phyloP scores from a whole-genome alignment of 2,329 filamentous ascomycete genomes.

The Curvularia sp. region DNA sequence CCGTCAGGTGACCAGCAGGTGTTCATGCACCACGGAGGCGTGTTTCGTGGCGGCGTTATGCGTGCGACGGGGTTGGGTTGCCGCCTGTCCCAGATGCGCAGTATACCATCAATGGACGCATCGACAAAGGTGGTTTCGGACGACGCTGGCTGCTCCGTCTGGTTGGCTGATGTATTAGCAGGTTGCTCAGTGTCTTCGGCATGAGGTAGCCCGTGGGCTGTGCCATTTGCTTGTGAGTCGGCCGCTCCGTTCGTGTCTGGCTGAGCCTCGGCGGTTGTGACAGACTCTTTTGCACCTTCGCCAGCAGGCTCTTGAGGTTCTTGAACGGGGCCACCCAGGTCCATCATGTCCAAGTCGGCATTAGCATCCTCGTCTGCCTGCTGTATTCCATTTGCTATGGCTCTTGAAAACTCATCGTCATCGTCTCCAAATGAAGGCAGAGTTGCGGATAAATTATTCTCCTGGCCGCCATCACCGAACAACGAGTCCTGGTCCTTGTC shows the following conservation, averaged over 20 bases:
- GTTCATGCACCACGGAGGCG: conserved; percentile 97
- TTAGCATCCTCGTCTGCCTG: conserved; percentile 53
- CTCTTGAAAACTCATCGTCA: conserved; percentile 80
- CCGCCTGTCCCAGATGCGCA: conserved; percentile 93
- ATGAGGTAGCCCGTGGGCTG: conserved; percentile 59
- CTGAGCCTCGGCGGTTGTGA: conserved; percentile 24
- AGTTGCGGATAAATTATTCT: conserved; percentile 53
- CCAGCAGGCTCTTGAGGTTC: conserved; percentile 38
- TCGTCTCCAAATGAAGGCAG: conserved; percentile 71
- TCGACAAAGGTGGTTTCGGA: conserved; percentile 85
- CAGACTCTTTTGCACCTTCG: conserved; percentile 31
- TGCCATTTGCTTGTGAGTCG: conserved; percentile 25
- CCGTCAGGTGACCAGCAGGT: conserved; percentile 96
- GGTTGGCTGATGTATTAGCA: conserved; percentile 31
- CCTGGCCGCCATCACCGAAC: conserved; percentile 77
- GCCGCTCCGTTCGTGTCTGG: conserved; percentile 28
- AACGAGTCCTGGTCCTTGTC: conserved; percentile 77
- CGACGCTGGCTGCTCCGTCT: conserved; percentile 55
- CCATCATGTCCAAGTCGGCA: conserved; percentile 55
- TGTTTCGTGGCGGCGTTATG: conserved; percentile 74
- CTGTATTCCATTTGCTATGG: conserved; percentile 66
- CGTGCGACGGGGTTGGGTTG: conserved; percentile 77
- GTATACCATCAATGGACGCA: conserved; percentile 82
- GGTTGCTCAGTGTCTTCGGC: conserved; percentile 54
- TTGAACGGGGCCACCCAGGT: conserved; percentile 54